Evolutionary conservation across 257 asterid species (phyloP), one percentile per base, ranked within the genome.

Genomic region (Misopates orontium): DNA sequence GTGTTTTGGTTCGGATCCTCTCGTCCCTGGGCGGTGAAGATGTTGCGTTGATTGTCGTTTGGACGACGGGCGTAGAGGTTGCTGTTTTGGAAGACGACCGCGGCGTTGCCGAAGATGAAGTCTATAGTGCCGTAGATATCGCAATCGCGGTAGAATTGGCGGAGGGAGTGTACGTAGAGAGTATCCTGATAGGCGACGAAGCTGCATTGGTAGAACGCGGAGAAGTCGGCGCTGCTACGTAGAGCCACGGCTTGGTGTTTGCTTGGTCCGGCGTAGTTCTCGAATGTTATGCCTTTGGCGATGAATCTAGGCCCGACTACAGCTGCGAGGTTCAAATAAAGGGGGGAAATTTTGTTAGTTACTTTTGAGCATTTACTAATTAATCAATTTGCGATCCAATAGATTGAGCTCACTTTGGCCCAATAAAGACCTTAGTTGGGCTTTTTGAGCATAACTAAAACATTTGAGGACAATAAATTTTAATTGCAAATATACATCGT

Each of bases 1-100:
- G 90, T 79, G 73, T 84, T 84, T 40, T 81, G 85, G 2, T 84
- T 84, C n/a, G 87, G 87, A 31, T 84, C 87, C 2, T 84, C 90
- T 57, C 90, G 66, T 15, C 87, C 90, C 47, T 84, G 90, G 0
- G 90, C 87, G 0, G 90, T 84, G 82, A 79, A 79, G 13, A 79
- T 55, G 76, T 79, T 84, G 4, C 32, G 60, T 39, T 84, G 90
- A 17, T 75, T 73, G 0, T 24, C 61, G 20, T 69, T 42, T 0
- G 90, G 90, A 24, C 50, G 63, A 0, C 90, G 90, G 7, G 87
- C 90, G 19, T 79, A 84, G 10, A 84, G 22, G 22, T 44, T 82
- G 78, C 87, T 75, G 60, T 75, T 71, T 15, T 84, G 90, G 67
- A 84, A 60, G 6, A 84, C 90, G 2, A 73, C 90, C 2, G 90